Conservation (phyloP, 2,329 filamentous ascomycete species). For the Clonostachys rosea region DNA sequence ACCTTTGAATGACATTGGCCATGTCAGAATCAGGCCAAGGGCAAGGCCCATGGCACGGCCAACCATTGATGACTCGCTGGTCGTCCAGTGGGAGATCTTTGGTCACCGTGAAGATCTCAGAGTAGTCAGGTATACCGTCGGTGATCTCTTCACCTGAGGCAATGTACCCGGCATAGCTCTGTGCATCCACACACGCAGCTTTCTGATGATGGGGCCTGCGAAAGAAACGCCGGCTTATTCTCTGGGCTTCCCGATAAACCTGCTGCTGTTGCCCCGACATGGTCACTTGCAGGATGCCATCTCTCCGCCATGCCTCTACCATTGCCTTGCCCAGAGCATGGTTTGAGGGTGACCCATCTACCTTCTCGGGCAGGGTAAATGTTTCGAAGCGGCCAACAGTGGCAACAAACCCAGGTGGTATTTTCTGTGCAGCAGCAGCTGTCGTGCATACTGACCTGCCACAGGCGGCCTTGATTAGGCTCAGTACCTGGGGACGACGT, state of each 20-base stretch:
- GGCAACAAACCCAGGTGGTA: no score
- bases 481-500: no score
- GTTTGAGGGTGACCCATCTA: constrained; percentile 25
- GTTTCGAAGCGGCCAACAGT: constrained; percentile 11
- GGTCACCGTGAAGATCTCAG: constrained; percentile 46
- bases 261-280: no score
- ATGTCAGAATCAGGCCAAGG: no score
- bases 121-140: constrained; percentile 43
- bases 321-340: constrained; percentile 29
- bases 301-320: constrained; percentile 25
- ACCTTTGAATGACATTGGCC: no score
- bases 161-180: constrained; percentile 42
- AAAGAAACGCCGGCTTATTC: no score
- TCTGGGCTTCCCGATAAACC: no score
- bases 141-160: constrained; percentile 44
- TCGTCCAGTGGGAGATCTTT: constrained; percentile 36
- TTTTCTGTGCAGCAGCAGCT: no score
- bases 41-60: constrained; percentile 39
- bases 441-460: no score
- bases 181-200: constrained; percentile 32
- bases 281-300: no score
- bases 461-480: no score
- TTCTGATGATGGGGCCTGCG: constrained; percentile 19
- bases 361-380: constrained; percentile 29
- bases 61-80: constrained; percentile 28